Evolutionary conservation across 2,329 filamentous ascomycete genomes (phyloP).

Genomic region (Aspergillus novoparasiticus): DNA sequence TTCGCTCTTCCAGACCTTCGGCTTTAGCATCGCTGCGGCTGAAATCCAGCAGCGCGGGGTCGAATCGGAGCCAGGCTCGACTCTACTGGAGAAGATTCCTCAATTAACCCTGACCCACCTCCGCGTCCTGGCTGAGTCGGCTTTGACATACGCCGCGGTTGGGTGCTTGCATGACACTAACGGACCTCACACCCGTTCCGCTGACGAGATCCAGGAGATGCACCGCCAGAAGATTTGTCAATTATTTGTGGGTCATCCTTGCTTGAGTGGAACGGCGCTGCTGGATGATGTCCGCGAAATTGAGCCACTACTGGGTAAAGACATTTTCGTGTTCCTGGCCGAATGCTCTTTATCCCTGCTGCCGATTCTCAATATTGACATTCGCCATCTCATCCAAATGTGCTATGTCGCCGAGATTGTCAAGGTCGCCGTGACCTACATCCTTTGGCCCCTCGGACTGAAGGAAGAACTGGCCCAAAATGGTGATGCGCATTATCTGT

Average conservation of each 20-base stretch:
- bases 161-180: conserved; percentile 66
- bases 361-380: conserved; percentile 69
- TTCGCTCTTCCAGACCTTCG: conserved; percentile 57
- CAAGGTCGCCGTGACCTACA: conserved; percentile 69
- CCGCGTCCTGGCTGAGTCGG: conserved; percentile 84
- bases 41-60: conserved; percentile 92
- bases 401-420: conserved; percentile 92
- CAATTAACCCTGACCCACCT: conserved; percentile 83
- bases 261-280: conserved; percentile 35
- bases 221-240: conserved; percentile 73
- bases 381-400: conserved; percentile 77
- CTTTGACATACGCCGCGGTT: conserved; percentile 78
- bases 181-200: conserved; percentile 58
- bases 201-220: conserved; percentile 68
- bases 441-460: conserved; percentile 41
- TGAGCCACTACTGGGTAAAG: conserved; percentile 41
- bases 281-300: conserved; percentile 41
- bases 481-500: conserved; percentile 29
- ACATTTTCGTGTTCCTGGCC: conserved; percentile 66
- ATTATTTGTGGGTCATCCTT: conserved; percentile 66
- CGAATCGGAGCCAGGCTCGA: conserved; percentile 71
- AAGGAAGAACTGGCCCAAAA: conserved; percentile 36
- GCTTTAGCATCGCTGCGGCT: conserved; percentile 81
- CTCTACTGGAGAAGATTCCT: conserved; percentile 79
- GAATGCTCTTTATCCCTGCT: conserved; percentile 74